A percentile compares a stretch with the other conserved stretches of the same genome.
Conservation (phyloP, 2,329 filamentous ascomycete genomes). For the Eurotiales sp. region DNA sequence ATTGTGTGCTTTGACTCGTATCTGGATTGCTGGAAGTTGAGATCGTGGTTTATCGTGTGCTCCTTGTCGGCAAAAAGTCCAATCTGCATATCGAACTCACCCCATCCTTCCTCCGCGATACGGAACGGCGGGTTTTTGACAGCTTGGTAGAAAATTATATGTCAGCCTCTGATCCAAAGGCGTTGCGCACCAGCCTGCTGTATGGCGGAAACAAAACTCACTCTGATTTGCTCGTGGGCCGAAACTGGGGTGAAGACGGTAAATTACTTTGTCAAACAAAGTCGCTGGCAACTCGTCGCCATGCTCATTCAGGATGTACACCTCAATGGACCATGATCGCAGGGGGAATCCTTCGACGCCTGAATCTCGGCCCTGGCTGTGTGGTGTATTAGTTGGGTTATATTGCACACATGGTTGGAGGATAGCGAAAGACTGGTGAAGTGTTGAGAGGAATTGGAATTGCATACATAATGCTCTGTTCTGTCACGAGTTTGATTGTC, state of each 20-base stretch:
- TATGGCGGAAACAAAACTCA: slow-evolving; percentile 47
- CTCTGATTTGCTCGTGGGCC: slow-evolving; percentile 75
- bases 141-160: slow-evolving; percentile 47
- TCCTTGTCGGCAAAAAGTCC: slow-evolving; percentile 86
- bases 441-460: neutral
- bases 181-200: neutral
- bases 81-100: slow-evolving; percentile 94
- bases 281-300: slow-evolving; percentile 79
- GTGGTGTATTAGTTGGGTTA: slow-evolving; percentile 8
- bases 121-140: slow-evolving; percentile 82
- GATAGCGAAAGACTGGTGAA: neutral
- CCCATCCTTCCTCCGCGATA: slow-evolving; percentile 94
- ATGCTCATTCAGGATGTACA: slow-evolving; percentile 79
- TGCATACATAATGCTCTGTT: slow-evolving; percentile 82
- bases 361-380: slow-evolving; percentile 68
- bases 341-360: slow-evolving; percentile 86
- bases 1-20: slow-evolving; percentile 83
- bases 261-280: slow-evolving; percentile 87
- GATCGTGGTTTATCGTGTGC: slow-evolving; percentile 74
- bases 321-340: slow-evolving; percentile 84
- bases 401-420: too few relatives aligned
- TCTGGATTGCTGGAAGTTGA: slow-evolving; percentile 78
- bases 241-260: slow-evolving; percentile 92
- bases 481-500: slow-evolving; percentile 86
- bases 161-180: neutral